Conservation (phyloP, 306 rosid genomes). For the Betula pendula region DNA sequence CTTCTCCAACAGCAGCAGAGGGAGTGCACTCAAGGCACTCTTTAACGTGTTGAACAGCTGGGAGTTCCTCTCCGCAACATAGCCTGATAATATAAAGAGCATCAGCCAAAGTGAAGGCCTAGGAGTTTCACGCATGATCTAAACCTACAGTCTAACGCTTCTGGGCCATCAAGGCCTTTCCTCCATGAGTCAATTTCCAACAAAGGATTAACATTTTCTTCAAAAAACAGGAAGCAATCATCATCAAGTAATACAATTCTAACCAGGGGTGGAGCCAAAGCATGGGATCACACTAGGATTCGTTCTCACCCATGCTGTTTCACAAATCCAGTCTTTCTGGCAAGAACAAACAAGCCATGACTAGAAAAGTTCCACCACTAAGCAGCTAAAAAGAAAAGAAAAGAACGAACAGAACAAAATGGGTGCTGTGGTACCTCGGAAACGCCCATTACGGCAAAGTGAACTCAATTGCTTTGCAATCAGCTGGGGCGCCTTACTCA, state of each 20-base stretch:
- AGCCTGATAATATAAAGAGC: slow-evolving; percentile 47
- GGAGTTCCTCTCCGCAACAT: too few species aligned
- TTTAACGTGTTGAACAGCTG: too few species aligned
- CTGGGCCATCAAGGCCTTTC: too few species aligned
- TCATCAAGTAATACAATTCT: background rate
- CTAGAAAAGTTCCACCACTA: background rate
- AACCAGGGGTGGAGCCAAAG: slow-evolving; percentile 93
- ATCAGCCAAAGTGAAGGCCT: too few species aligned
- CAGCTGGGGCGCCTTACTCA: slow-evolving; percentile 49
- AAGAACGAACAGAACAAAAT: background rate
- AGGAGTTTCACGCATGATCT: background rate
- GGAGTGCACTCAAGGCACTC: slow-evolving; percentile 66
- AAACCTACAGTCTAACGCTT: too few species aligned
- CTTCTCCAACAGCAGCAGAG: slow-evolving; percentile 89
- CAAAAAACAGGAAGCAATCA: slow-evolving; percentile 2
- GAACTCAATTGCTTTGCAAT: slow-evolving; percentile 53
- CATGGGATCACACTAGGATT: slow-evolving; percentile 66
- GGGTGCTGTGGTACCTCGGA: slow-evolving; percentile 39
- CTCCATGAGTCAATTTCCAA: too few species aligned
- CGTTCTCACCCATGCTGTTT: slow-evolving; percentile 55
- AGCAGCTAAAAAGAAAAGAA: background rate
- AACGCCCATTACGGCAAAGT: slow-evolving; percentile 77
- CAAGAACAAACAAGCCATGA: background rate
- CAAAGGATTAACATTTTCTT: too few species aligned
- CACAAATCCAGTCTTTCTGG: slow-evolving; percentile 71